Conservation (phyloP, 164 flowering plant genomes). For the Sextonia rubra region DNA sequence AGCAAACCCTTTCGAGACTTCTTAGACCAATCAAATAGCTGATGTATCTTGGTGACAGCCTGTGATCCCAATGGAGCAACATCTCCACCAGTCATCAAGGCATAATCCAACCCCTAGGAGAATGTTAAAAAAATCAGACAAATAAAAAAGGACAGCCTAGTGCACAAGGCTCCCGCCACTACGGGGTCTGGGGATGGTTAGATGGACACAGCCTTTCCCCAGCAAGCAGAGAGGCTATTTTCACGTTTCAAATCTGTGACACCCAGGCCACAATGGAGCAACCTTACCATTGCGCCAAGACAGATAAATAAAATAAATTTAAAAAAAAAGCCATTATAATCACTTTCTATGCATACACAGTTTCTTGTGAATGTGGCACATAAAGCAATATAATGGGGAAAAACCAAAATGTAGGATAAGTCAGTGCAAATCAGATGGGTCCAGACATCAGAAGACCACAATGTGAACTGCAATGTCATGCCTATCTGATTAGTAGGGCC, state of each 20-base stretch:
- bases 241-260: too few relatives aligned
- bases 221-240: too few relatives aligned
- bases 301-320: too few relatives aligned
- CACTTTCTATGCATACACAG: not conserved
- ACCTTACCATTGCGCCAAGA: too few relatives aligned
- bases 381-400: too few relatives aligned
- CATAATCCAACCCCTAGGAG: slow-evolving; percentile 92
- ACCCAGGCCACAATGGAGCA: too few relatives aligned
- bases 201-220: too few relatives aligned
- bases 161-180: too few relatives aligned
- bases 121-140: not conserved
- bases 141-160: too few relatives aligned
- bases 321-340: too few relatives aligned
- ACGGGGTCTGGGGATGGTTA: too few relatives aligned
- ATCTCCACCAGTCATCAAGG: slow-evolving; percentile 99
- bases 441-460: not conserved
- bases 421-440: not conserved
- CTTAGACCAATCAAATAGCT: slow-evolving; percentile 94
- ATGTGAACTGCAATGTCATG: not conserved
- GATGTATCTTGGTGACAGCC: slow-evolving; percentile 97
- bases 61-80: slow-evolving; percentile 95
- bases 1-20: slow-evolving; percentile 76
- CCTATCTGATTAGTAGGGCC: not conserved
- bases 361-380: not conserved
- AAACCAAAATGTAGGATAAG: not conserved